These are phyloP conservation scores for Rosa multiflora DNA, from an alignment of 306 rosid genomes.

Conservation along the genomic window DNA sequence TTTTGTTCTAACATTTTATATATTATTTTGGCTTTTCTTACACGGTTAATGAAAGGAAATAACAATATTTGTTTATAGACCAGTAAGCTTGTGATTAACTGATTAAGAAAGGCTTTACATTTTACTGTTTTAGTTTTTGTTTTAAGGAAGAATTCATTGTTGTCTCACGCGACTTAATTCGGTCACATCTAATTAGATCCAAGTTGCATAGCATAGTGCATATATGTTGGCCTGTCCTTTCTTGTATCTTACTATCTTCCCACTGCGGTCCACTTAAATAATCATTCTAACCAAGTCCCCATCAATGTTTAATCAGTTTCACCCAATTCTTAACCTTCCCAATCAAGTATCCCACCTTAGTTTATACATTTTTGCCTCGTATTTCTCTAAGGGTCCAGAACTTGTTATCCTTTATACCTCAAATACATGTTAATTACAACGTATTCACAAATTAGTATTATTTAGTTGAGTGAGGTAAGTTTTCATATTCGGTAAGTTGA, in stretches of 20 bases:
- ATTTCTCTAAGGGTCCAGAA: background rate
- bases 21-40: no score
- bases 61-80: background rate
- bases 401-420: background rate
- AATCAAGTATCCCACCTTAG: background rate
- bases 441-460: background rate
- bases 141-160: background rate
- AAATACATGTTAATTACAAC: no score
- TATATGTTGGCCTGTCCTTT: background rate
- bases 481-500: background rate
- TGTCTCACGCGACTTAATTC: background rate
- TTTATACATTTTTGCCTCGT: background rate
- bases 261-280: background rate
- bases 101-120: background rate
- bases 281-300: background rate
- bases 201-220: background rate
- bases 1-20: no score
- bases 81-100: background rate
- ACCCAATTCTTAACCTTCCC: background rate
- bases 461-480: background rate
- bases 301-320: background rate
- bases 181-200: background rate
- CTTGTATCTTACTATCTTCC: constrained; percentile 3
- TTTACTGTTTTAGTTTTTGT: background rate
- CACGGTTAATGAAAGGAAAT: no score